Evolutionary conservation across 2,329 filamentous ascomycete genomes (phyloP), one percentile per base, ranked within the genome.

Genomic region (Tetracladium maxilliforme): DNA sequence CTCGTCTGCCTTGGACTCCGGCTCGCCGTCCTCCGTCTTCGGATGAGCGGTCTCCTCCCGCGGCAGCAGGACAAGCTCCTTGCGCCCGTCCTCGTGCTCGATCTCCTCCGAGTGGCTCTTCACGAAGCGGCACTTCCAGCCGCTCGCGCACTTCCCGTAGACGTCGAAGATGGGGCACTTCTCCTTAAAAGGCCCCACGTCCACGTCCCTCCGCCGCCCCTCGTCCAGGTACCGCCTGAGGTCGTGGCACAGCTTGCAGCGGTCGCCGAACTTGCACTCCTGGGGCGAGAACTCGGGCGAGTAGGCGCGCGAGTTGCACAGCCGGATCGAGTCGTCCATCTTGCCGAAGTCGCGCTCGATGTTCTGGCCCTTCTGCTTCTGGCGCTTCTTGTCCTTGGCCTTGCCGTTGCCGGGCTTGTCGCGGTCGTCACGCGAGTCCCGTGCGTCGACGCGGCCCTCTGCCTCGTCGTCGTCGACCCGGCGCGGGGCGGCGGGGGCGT

Each of bases 41-140:
- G 21, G 8, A 8, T 12, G 12, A 23, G 21, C 13, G 9, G 11
- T 19, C 18, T 19, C 11, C 18, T 19, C 11, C 9, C 18, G 18
- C 30, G 70, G 66, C 12, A 78, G 41, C 24, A 93, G 59, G 4
- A 87, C 60, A 26, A 95, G 54, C 51, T 95, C 87, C 41, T 80
- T 83, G 37, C 69, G 68, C 7, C 84, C 87, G 47, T 92, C 86
- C 27, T 75, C 72, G 12, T 61, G 70, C 35, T 79, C 70, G 14
- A 80, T 52, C 51, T 95, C 87, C 33, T 73, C 64, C 40, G 83
- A 90, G 51, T 98, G 90, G 33, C 82, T 92, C 33, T 67, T 67
- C 17, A 82, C 78, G 43, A 94, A 92, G 13, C 87, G 77, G 47
- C 90, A 98, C 47, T 87, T 92, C 86, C 87, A 98, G 6, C 90